Percentiles rank a stretch among this genome's conserved stretches.
These are phyloP conservation scores for Quercus tomentella DNA, from an alignment of 331 rosid genomes.

Conservation along the genomic window DNA sequence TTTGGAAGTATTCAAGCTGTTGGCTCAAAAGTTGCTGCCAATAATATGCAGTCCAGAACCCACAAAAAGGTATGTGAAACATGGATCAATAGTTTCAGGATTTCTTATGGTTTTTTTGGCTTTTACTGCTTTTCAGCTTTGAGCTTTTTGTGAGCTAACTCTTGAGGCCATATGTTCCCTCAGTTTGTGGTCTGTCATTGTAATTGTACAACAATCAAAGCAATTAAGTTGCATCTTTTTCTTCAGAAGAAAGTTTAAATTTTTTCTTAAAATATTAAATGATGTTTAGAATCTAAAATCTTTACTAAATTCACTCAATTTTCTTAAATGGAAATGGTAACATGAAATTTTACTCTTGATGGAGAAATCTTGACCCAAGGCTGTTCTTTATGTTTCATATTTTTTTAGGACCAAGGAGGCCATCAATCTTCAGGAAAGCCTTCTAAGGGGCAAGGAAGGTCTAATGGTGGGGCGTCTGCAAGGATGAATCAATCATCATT, in stretches of 20 bases:
- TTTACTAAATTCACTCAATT: neutral
- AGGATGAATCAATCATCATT: conserved; percentile 55
- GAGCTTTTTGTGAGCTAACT: conserved; percentile 8
- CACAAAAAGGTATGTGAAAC: conserved; percentile 51
- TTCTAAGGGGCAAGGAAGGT: conserved; percentile 67
- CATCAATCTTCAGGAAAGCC: conserved; percentile 58
- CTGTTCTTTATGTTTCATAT: neutral
- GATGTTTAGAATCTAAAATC: neutral
- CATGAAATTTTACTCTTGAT: neutral
- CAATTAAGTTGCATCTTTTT: neutral
- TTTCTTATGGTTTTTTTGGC: neutral
- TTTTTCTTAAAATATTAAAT: neutral
- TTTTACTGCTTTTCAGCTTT: neutral
- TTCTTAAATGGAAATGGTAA: neutral
- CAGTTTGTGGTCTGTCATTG: conserved; percentile 1
- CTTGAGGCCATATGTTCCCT: neutral
- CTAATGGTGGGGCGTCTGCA: conserved; percentile 65
- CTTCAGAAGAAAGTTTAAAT: neutral
- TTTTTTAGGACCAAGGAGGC: conserved; percentile 67
- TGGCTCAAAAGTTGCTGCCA: conserved; percentile 42
- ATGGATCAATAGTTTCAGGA: neutral
- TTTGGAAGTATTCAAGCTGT: conserved; percentile 76
- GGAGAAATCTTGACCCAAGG: neutral
- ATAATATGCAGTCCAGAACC: conserved; percentile 44
- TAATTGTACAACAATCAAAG: neutral